phyloP scores from a whole-genome alignment of 495 filamentous ascomycete genomes.

The Neurospora sp. region DNA sequence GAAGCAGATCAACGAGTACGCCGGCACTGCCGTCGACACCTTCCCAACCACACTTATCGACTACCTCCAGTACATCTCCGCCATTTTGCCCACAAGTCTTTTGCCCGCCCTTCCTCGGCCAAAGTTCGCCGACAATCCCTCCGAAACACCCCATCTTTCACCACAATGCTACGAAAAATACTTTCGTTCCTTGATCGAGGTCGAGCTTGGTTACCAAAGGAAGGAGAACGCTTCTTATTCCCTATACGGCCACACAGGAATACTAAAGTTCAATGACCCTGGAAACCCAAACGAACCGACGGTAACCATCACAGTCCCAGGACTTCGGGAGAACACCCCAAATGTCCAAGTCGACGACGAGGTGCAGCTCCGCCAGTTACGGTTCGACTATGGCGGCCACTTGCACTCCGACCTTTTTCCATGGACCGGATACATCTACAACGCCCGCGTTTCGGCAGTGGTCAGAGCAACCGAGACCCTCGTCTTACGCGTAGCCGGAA shows the following conservation, averaged over 20 bases:
- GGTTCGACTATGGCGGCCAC: slow-evolving; percentile 7
- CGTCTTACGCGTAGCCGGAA: slow-evolving; percentile 6
- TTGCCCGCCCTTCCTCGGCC: background rate
- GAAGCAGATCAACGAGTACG: slow-evolving; percentile 17
- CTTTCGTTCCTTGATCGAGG: slow-evolving; percentile 12
- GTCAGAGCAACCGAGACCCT: slow-evolving; percentile 10
- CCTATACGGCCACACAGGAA: slow-evolving; percentile 11
- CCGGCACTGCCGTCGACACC: slow-evolving; percentile 9
- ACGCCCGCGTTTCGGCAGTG: slow-evolving; percentile 16
- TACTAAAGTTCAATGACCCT: background rate
- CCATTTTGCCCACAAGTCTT: background rate
- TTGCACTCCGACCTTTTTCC: slow-evolving; percentile 4
- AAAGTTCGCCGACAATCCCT: background rate
- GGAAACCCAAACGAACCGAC: background rate
- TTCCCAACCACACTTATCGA: slow-evolving; percentile 3
- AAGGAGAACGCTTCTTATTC: slow-evolving; percentile 14
- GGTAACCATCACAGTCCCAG: slow-evolving; percentile 23
- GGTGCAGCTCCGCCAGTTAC: slow-evolving; percentile 34
- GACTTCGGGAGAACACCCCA: slow-evolving; percentile 34
- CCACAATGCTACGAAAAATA: slow-evolving; percentile 10
- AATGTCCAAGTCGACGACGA: slow-evolving; percentile 32
- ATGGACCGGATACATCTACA: slow-evolving; percentile 20
- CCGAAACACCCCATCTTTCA: background rate
- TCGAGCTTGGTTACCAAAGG: slow-evolving; percentile 12
- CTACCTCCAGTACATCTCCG: background rate